These are phyloP conservation scores for Mortierella sp. DNA, from an alignment of 371 early-diverging fungal genomes.

Conservation along the genomic window DNA sequence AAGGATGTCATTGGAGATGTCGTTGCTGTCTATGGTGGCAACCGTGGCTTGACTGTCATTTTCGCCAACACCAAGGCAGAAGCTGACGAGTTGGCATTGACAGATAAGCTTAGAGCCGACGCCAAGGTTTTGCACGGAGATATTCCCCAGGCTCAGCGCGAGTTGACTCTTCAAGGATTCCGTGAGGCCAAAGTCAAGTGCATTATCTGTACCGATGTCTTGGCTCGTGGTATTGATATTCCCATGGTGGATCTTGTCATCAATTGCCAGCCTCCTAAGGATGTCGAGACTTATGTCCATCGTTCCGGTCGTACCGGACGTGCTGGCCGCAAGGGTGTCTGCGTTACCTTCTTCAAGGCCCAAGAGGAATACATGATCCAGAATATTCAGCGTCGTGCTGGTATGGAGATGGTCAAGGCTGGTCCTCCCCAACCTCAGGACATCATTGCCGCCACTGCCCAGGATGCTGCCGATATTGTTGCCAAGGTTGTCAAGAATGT, in stretches of 20 bases:
- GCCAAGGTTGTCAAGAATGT: slow-evolving; percentile 79
- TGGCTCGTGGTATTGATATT: slow-evolving; percentile 98
- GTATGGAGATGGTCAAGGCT: slow-evolving; percentile 82
- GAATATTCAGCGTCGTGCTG: slow-evolving; percentile 82
- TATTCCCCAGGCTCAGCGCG: slow-evolving; percentile 90
- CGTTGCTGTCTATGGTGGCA: slow-evolving; percentile 85
- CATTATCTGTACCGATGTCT: slow-evolving; percentile 95
- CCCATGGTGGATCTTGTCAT: slow-evolving; percentile 97
- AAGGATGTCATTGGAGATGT: slow-evolving; percentile 88
- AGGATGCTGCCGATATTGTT: slow-evolving; percentile 78
- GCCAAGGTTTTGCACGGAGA: slow-evolving; percentile 96
- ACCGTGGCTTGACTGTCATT: slow-evolving; percentile 87
- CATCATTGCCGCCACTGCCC: slow-evolving; percentile 83
- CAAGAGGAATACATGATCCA: slow-evolving; percentile 82
- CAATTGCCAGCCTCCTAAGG: slow-evolving; percentile 96
- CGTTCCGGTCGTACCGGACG: slow-evolving; percentile 98
- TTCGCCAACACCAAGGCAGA: slow-evolving; percentile 95
- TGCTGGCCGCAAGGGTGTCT: slow-evolving; percentile 92
- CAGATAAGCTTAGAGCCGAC: slow-evolving; percentile 81
- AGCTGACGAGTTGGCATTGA: slow-evolving; percentile 89
- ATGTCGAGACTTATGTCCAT: slow-evolving; percentile 96
- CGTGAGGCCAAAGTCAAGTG: slow-evolving; percentile 88
- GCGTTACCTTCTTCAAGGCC: slow-evolving; percentile 93
- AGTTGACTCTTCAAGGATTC: slow-evolving; percentile 90
- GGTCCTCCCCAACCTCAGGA: slow-evolving; percentile 92